A percentile compares a stretch with the other conserved stretches of the same genome.
phyloP scores from a whole-genome alignment of 2,329 filamentous ascomycete genomes.

The Tolypocladium sp. region DNA sequence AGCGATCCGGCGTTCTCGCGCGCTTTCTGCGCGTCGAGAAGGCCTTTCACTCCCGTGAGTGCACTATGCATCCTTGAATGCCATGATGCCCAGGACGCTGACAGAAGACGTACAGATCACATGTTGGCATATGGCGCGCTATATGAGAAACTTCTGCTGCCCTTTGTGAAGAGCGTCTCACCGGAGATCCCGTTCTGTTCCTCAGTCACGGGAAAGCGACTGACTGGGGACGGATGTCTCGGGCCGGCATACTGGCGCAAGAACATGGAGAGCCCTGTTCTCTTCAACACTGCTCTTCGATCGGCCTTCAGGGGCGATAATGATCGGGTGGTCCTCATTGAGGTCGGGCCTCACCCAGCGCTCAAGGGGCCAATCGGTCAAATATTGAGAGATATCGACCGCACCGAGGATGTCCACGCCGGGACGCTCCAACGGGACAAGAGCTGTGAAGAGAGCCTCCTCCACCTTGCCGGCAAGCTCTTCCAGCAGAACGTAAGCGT shows the following conservation, averaged over 20 bases:
- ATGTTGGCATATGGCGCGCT: conserved; percentile 1
- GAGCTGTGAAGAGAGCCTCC: conserved; percentile 3
- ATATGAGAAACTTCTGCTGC: conserved; percentile 1
- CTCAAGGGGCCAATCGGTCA: conserved; percentile 8
- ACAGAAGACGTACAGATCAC: background rate
- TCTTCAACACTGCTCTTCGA: conserved; percentile 11
- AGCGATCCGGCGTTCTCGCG: conserved; percentile 17
- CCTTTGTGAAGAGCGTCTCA: background rate
- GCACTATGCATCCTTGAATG: background rate
- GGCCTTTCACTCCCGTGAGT: conserved; percentile 31
- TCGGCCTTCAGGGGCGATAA: background rate
- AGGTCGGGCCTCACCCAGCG: conserved; percentile 13
- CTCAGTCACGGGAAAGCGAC: conserved; percentile 18
- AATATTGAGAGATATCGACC: conserved; percentile 2
- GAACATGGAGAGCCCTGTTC: conserved; percentile 20
- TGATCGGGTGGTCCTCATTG: conserved; percentile 7
- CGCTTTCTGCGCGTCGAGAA: conserved; percentile 26
- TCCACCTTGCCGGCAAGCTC: conserved; percentile 16
- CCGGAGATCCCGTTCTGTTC: conserved; percentile 11
- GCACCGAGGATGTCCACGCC: conserved; percentile 4
- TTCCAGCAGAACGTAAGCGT: conserved; percentile 10
- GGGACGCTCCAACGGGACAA: conserved; percentile 8
- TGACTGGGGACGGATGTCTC: conserved; percentile 6
- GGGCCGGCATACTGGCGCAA: conserved; percentile 16
- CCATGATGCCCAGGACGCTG: background rate